Percentiles rank a stretch among this genome's conserved stretches.
These are phyloP conservation scores for Neonectria neomacrospora DNA, from an alignment of 2,329 filamentous ascomycete genomes.

Conservation along the genomic window DNA sequence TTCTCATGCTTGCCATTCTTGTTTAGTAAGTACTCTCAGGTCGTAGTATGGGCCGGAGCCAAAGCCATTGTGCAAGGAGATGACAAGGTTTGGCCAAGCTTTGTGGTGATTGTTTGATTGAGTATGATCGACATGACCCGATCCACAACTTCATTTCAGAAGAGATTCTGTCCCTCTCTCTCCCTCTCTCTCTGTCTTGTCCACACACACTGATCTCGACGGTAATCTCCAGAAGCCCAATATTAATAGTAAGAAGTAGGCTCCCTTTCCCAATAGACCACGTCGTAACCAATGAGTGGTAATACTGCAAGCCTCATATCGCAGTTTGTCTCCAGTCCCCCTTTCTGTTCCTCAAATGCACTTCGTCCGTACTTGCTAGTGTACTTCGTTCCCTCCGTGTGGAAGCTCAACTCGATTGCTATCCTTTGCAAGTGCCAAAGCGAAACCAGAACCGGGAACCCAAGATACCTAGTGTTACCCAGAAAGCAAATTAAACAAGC, in stretches of 20 bases:
- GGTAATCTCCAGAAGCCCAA: neutral
- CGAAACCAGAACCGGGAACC: neutral
- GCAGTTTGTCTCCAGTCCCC: neutral
- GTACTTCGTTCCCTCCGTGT: neutral
- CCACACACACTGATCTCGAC: neutral
- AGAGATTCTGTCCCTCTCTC: neutral
- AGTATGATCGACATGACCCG: slow-evolving; percentile 9
- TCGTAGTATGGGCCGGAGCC: neutral
- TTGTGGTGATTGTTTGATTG: neutral
- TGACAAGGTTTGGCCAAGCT: slow-evolving; percentile 4
- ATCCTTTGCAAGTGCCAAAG: slow-evolving; percentile 3
- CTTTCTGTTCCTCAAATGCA: neutral
- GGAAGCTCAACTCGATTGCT: neutral
- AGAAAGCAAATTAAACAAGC: neutral
- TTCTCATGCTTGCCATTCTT: slow-evolving; percentile 9
- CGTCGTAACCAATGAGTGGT: neutral
- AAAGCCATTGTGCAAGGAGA: neutral
- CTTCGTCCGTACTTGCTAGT: neutral
- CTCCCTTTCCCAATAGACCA: neutral
- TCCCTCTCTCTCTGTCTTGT: neutral
- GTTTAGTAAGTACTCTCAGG: neutral
- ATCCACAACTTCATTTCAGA: slow-evolving; percentile 19
- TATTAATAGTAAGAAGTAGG: neutral
- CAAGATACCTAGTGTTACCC: neutral
- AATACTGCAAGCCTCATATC: neutral